Conservation (phyloP, 768 basidiomycete species). For the Termitomyces titanicus region DNA sequence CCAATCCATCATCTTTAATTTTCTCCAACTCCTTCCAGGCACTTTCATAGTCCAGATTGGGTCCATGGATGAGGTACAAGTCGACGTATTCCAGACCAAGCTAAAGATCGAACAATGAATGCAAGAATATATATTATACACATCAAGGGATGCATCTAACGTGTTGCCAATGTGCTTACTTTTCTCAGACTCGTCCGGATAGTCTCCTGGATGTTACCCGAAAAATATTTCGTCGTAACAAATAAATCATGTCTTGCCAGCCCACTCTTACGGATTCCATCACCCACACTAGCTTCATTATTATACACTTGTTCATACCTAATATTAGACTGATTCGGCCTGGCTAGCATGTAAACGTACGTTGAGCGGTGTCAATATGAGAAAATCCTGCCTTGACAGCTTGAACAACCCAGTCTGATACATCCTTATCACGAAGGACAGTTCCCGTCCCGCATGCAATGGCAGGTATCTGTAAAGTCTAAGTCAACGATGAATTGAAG, state of each 20-base stretch:
- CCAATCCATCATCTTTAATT: constrained; percentile 40
- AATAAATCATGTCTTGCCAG: constrained; percentile 41
- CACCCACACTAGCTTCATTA: constrained; percentile 34
- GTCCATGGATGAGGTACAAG: constrained; percentile 66
- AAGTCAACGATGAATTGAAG: not conserved
- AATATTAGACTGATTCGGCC: constrained; percentile 9
- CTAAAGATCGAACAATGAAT: constrained; percentile 27
- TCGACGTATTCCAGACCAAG: constrained; percentile 61
- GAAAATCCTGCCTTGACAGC: constrained; percentile 15
- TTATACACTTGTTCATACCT: constrained; percentile 29
- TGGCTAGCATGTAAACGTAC: constrained; percentile 8
- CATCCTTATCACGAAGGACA: constrained; percentile 5
- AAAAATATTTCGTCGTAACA: constrained; percentile 54
- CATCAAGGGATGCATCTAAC: no score
- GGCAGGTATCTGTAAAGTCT: constrained; percentile 7
- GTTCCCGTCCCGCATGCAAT: constrained; percentile 18
- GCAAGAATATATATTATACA: not conserved
- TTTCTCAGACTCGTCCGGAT: constrained; percentile 46
- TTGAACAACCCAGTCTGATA: constrained; percentile 5
- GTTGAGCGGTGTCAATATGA: constrained; percentile 22
- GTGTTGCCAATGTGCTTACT: constrained; percentile 25
- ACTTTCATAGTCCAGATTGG: constrained; percentile 33
- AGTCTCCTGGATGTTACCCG: constrained; percentile 35
- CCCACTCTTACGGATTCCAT: constrained; percentile 44
- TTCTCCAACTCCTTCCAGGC: constrained; percentile 58